These are phyloP conservation scores for Kwoniella shandongensis DNA, from an alignment of 768 basidiomycete species.

Conservation along the genomic window DNA sequence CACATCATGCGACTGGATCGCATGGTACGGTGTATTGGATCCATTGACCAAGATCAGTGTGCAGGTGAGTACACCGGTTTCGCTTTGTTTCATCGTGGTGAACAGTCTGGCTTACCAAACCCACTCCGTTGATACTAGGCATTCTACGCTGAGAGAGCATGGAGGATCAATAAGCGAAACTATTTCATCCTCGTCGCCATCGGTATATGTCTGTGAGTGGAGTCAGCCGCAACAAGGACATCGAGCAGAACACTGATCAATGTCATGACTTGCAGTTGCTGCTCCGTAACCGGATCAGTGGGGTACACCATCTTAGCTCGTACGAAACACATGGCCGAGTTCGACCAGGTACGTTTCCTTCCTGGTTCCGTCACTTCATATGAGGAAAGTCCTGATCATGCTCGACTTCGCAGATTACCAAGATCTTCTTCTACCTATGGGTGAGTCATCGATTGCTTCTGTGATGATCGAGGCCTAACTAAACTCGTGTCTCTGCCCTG, in stretches of 20 bases:
- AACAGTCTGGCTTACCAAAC: not conserved
- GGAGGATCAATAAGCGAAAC: constrained; percentile 19
- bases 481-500: no score
- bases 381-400: not conserved
- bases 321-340: constrained; percentile 8
- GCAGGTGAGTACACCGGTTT: constrained; percentile 7
- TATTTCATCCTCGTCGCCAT: constrained; percentile 8
- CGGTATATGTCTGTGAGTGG: constrained; percentile 7
- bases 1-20: constrained; percentile 20
- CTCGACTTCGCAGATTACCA: constrained; percentile 2
- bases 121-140: not conserved
- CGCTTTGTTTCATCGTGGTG: not conserved
- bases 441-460: constrained; percentile 1
- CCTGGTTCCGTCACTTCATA: not conserved
- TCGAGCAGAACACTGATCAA: not conserved
- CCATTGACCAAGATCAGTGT: constrained; percentile 22
- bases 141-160: constrained; percentile 23
- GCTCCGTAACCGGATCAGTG: constrained; percentile 17
- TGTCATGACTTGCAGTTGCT: not conserved
- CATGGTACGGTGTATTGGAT: constrained; percentile 21
- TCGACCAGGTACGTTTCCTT: constrained; percentile 3
- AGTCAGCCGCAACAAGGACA: not conserved
- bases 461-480: no score
- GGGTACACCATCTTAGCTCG: constrained; percentile 11
- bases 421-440: constrained; percentile 22